Evolutionary conservation across 2,329 filamentous ascomycete species (phyloP).

Genomic region (Akanthomyces uredinophilus): DNA sequence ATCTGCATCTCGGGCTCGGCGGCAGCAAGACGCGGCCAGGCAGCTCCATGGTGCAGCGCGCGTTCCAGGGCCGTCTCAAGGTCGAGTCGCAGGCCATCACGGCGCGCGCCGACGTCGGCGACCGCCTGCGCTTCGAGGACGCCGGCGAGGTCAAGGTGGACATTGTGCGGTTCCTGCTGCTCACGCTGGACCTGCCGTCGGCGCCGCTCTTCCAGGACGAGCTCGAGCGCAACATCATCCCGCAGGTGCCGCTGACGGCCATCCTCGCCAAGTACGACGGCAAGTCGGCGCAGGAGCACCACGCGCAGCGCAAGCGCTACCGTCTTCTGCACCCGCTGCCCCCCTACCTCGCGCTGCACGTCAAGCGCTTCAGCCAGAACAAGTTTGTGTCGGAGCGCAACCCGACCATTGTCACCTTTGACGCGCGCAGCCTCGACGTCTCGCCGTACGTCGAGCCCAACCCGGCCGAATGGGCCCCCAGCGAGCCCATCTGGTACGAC

Average conservation of each 20-base stretch:
- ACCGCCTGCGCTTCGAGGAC: slow-evolving; percentile 89
- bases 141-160: slow-evolving; percentile 75
- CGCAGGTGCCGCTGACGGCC: slow-evolving; percentile 75
- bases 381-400: slow-evolving; percentile 96
- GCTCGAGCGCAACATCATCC: slow-evolving; percentile 91
- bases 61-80: slow-evolving; percentile 89
- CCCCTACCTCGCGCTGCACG: slow-evolving; percentile 86
- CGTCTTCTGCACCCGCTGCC: slow-evolving; percentile 85
- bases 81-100: slow-evolving; percentile 94
- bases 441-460: slow-evolving; percentile 88
- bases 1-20: slow-evolving; percentile 85
- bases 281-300: slow-evolving; percentile 76
- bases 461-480: slow-evolving; percentile 60
- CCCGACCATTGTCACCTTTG: slow-evolving; percentile 96
- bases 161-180: slow-evolving; percentile 75
- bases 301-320: slow-evolving; percentile 83
- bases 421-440: slow-evolving; percentile 76
- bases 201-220: slow-evolving; percentile 96
- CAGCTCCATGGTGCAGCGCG: slow-evolving; percentile 80
- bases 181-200: slow-evolving; percentile 87
- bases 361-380: slow-evolving; percentile 95
- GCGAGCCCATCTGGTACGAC: slow-evolving; percentile 90
- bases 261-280: slow-evolving; percentile 94
- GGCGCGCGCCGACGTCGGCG: slow-evolving; percentile 78
- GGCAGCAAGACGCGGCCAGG: slow-evolving; percentile 82